phyloP scores from a whole-genome alignment of 805 yeast species.

The Candida montana region DNA sequence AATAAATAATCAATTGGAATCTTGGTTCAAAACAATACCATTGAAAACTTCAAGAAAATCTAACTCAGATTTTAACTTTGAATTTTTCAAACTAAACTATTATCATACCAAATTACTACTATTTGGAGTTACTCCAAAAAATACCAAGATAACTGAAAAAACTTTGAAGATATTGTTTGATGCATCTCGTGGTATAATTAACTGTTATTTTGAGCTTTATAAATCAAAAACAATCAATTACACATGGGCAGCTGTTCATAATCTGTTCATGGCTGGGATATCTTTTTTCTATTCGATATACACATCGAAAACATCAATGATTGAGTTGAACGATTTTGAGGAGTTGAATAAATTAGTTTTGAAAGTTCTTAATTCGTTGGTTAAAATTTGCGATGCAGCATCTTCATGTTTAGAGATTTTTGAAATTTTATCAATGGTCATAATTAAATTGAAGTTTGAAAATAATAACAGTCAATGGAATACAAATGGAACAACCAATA shows the following conservation, averaged over 20 bases:
- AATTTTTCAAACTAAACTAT: constrained; percentile 69
- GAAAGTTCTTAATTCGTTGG: constrained; percentile 52
- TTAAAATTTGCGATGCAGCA: constrained; percentile 77
- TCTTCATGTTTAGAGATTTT: constrained; percentile 63
- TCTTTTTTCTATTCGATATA: constrained; percentile 75
- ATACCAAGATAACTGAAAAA: constrained; percentile 44
- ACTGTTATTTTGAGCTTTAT: constrained; percentile 54
- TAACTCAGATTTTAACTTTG: constrained; percentile 71
- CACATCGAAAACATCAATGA: constrained; percentile 53
- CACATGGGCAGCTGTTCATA: constrained; percentile 92
- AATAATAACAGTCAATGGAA: constrained; percentile 7
- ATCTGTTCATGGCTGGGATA: constrained; percentile 83
- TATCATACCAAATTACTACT: constrained; percentile 67
- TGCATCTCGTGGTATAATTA: constrained; percentile 62
- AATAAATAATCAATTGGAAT: constrained; percentile 45
- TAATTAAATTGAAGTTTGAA: constrained; percentile 49
- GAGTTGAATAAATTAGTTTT: constrained; percentile 44
- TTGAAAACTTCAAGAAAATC: constrained; percentile 53
- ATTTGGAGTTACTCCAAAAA: constrained; percentile 74
- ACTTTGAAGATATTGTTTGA: constrained; percentile 55
- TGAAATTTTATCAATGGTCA: constrained; percentile 67
- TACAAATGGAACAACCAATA: neutral
- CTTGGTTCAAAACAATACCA: constrained; percentile 52
- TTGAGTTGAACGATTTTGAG: constrained; percentile 43
- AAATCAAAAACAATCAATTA: constrained; percentile 61